Evolutionary conservation across 495 filamentous ascomycete species (phyloP).

Genomic region (Cudoniella acicularis): DNA sequence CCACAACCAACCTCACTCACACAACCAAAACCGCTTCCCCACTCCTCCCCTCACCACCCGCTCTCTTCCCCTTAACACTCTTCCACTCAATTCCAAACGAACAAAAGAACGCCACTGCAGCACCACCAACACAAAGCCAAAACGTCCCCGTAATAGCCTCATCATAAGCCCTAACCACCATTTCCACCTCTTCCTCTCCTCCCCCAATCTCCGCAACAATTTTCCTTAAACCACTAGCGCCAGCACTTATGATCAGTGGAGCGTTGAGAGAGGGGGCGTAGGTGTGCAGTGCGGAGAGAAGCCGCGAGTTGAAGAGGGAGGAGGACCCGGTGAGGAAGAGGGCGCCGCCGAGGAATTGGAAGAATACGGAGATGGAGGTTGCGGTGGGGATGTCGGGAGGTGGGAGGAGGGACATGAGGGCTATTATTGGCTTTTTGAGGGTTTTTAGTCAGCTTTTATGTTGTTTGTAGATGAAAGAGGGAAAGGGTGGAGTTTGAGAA

Average conservation of each 20-base stretch:
- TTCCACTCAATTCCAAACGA: conserved; percentile 20
- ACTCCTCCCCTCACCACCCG: no score
- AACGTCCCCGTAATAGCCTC: conserved; percentile 12
- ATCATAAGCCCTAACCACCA: conserved; percentile 14
- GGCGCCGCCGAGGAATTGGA: conserved; percentile 41
- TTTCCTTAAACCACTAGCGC: conserved; percentile 47
- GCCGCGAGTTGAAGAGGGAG: conserved; percentile 26
- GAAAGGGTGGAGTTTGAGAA: not conserved
- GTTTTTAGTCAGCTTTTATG: not conserved
- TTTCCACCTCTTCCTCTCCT: not conserved
- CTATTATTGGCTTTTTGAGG: conserved; percentile 8
- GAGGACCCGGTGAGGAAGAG: conserved; percentile 16
- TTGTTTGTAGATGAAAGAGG: no score
- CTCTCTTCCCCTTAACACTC: conserved; percentile 1
- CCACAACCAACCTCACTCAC: no score
- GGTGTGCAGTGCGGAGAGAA: conserved; percentile 31
- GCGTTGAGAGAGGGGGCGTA: conserved; percentile 42
- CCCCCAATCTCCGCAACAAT: conserved; percentile 31
- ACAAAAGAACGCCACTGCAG: conserved; percentile 6
- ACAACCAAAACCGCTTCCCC: no score
- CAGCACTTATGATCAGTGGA: conserved; percentile 37
- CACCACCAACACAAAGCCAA: conserved; percentile 8
- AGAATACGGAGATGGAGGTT: conserved; percentile 27
- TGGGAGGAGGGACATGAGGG: conserved; percentile 15
- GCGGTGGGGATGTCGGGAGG: conserved; percentile 11